Conservation (phyloP, 768 basidiomycete species). For the Mycena vulgaris region DNA sequence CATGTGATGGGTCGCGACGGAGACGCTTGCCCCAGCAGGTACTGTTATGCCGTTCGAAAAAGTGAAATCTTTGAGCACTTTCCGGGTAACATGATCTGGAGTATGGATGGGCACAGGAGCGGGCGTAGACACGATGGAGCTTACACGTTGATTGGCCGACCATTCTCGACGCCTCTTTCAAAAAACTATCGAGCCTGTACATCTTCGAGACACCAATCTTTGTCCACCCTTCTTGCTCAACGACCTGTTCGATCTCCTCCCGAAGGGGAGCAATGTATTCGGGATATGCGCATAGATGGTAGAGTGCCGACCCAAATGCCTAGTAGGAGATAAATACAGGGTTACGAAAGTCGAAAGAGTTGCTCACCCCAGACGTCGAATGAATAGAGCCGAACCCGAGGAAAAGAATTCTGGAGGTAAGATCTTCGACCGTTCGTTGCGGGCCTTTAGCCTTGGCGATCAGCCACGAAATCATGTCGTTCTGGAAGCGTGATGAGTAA, state of each 20-base stretch:
- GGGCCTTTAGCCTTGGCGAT: conserved; percentile 1
- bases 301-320: conserved; percentile 44
- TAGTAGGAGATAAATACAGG: background rate
- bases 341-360: background rate
- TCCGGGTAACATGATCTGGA: conserved; percentile 6
- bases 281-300: conserved; percentile 51
- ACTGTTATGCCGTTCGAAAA: conserved; percentile 16
- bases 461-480: conserved; percentile 18
- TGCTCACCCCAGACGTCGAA: conserved; percentile 10
- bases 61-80: conserved; percentile 26
- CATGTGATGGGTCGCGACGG: conserved; percentile 2
- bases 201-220: conserved; percentile 10
- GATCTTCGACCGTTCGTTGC: conserved; percentile 2
- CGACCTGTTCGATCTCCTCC: conserved; percentile 48
- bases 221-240: conserved; percentile 24
- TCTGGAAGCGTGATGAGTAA: conserved; percentile 3
- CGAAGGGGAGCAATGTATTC: conserved; percentile 51
- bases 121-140: background rate
- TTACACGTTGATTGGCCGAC: conserved; percentile 5
- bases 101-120: background rate
- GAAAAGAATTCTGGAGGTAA: conserved; percentile 2
- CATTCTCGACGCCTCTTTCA: conserved; percentile 20
- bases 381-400: conserved; percentile 11
- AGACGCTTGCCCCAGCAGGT: conserved; percentile 12
- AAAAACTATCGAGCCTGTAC: conserved; percentile 31